Base-by-base conservation (phyloP, 257 asterid species). In the Datura wrightii region DNA sequence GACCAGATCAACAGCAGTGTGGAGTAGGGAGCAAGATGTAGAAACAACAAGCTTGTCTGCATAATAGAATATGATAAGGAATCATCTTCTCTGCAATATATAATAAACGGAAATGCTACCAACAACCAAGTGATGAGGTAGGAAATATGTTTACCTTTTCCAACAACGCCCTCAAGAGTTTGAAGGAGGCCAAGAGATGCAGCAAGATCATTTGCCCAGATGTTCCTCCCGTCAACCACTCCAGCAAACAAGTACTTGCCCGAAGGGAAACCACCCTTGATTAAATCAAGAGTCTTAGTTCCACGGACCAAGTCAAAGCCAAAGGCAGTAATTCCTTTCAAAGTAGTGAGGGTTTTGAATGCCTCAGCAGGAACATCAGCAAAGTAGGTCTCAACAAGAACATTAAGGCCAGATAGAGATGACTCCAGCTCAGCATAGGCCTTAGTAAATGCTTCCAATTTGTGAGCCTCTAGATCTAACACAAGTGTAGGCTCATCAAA, bases 161-260 rank as follows among this genome's bases (percentile, higher is more conserved):
- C 98, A 2, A 96, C 99, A 63, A 93, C 84, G 88, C 93, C 89
- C 88, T 93, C 99, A 76, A 96, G 97, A 82, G 94, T 80, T 66
- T 91, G 66, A 83, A 96, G 90, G 87, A 88, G 89, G 67, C 79
- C 80, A 79, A 93, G 92, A 84, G 99, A 94, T 89, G 93, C 89
- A 81, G 87, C 80, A 74, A 94, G 94, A 87, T 96, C 97, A 88
- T 96, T 96, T 80, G 99, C 99, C 99, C 99, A 96, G 82, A 96
- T 93, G 90, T 96, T 96, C 91, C 99, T 96, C 85, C 99, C 99
- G 58, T 96, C 99, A 88, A 96, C 99, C 78, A 94, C 93, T 85
- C 98, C 99, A 44, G 99, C 99, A 87, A 94, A 94, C 70, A 96
- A 92, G 92, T 91, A 93, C 76, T 96, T 96, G 85, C 97, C 98